phyloP scores from a whole-genome alignment of 345 rosid genomes.

The Brassica napus region Da-Ae NC_063452.1:48434001-48434500 shows the following conservation, averaged over 20 bases:
- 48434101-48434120: not conserved
- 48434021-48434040: slow-evolving; percentile 4
- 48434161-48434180: slow-evolving; percentile 14
- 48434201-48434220: not conserved
- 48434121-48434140: not conserved
- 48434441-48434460: not conserved
- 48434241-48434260: slow-evolving; percentile 13
- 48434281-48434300: not conserved
- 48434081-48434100: not conserved
- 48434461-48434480: not conserved
- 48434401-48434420: not conserved
- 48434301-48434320: not conserved
- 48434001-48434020: not conserved
- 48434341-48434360: not conserved
- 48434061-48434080: slow-evolving; percentile 4
- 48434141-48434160: not conserved
- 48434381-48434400: not conserved
- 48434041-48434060: slow-evolving; percentile 1
- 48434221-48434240: not conserved
- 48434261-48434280: not conserved
- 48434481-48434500: not conserved
- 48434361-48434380: not conserved
- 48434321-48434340: not conserved
- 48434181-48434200: not conserved
- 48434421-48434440: not conserved